These are phyloP conservation scores for Cruciata laevipes DNA, from an alignment of 257 asterid genomes.

Conservation along the genomic window DNA sequence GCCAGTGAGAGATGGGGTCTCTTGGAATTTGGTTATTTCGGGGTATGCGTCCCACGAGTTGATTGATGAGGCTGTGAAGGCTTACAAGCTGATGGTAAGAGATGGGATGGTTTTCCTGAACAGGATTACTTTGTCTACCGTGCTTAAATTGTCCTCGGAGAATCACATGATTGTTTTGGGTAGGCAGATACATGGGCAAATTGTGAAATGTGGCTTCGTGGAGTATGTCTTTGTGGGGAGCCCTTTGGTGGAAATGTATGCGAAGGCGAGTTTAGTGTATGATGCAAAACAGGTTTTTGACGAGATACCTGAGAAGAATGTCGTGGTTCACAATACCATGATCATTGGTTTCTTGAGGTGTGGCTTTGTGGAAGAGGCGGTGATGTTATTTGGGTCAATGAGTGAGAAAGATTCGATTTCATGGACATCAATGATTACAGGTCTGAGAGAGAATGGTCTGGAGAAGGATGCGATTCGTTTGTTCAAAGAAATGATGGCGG, in stretches of 20 bases:
- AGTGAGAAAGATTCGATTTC: slow-evolving; percentile 71
- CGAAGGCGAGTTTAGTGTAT: slow-evolving; percentile 50
- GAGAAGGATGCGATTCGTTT: slow-evolving; percentile 42
- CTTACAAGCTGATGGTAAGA: slow-evolving; percentile 60
- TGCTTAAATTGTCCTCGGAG: slow-evolving; percentile 50
- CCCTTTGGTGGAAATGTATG: slow-evolving; percentile 83
- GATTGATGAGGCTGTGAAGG: slow-evolving; percentile 49
- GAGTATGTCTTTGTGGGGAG: slow-evolving; percentile 71
- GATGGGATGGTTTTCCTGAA: slow-evolving; percentile 50
- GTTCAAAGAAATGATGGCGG: slow-evolving; percentile 56
- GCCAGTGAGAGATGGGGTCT: slow-evolving; percentile 72
- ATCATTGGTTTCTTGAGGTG: slow-evolving; percentile 34
- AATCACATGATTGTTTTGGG: slow-evolving; percentile 65
- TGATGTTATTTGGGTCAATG: slow-evolving; percentile 47
- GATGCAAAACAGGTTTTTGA: slow-evolving; percentile 56
- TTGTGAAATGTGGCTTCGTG: slow-evolving; percentile 66
- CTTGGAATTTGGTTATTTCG: slow-evolving; percentile 85
- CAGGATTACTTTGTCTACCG: slow-evolving; percentile 61
- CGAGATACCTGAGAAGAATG: slow-evolving; percentile 34
- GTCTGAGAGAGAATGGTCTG: slow-evolving; percentile 59
- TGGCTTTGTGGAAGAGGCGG: slow-evolving; percentile 32
- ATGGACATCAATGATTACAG: slow-evolving; percentile 84
- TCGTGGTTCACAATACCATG: slow-evolving; percentile 35
- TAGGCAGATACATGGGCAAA: slow-evolving; percentile 66
- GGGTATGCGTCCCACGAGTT: slow-evolving; percentile 54